Conservation (phyloP, 2,329 filamentous ascomycete genomes). For the Venturiaceae sp. region DNA sequence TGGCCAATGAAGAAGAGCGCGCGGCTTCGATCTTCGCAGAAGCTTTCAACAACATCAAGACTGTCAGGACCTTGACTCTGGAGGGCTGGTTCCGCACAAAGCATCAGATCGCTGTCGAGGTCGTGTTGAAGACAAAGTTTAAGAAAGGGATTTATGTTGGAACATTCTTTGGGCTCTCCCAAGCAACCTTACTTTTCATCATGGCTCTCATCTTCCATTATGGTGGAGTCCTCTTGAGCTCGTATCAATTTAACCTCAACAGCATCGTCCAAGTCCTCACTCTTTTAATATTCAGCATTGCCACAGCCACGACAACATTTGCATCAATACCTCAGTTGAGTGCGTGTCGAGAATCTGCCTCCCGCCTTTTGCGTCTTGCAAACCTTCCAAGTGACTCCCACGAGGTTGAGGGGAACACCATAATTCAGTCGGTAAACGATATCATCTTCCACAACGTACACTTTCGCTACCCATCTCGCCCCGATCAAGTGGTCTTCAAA, state of each 20-base stretch:
- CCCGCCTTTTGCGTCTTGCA: slow-evolving; percentile 61
- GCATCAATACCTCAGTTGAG: slow-evolving; percentile 73
- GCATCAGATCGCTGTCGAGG: slow-evolving; percentile 42
- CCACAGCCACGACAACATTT: slow-evolving; percentile 60
- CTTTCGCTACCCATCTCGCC: slow-evolving; percentile 62
- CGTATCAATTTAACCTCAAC: slow-evolving; percentile 39
- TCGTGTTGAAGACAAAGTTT: slow-evolving; percentile 51
- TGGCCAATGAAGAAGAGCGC: slow-evolving; percentile 52
- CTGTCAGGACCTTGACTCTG: slow-evolving; percentile 65
- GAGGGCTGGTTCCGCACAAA: slow-evolving; percentile 62
- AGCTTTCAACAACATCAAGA: slow-evolving; percentile 67
- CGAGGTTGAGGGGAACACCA: slow-evolving; percentile 43
- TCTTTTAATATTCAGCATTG: slow-evolving; percentile 73
- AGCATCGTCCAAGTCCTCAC: slow-evolving; percentile 67
- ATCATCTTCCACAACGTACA: slow-evolving; percentile 52
- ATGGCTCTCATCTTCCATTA: slow-evolving; percentile 80
- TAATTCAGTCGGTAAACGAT: slow-evolving; percentile 35
- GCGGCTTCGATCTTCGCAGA: slow-evolving; percentile 60
- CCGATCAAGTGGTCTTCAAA: slow-evolving; percentile 45
- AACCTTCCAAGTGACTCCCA: slow-evolving; percentile 49
- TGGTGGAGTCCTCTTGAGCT: slow-evolving; percentile 54
- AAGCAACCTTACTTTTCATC: slow-evolving; percentile 61
- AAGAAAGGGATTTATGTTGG: slow-evolving; percentile 59
- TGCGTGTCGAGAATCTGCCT: slow-evolving; percentile 61
- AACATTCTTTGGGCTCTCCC: slow-evolving; percentile 66